These are phyloP conservation scores for Heterococcus sp. DNA, from an alignment of 108 stramenopile genomes.

Conservation along the genomic window DNA sequence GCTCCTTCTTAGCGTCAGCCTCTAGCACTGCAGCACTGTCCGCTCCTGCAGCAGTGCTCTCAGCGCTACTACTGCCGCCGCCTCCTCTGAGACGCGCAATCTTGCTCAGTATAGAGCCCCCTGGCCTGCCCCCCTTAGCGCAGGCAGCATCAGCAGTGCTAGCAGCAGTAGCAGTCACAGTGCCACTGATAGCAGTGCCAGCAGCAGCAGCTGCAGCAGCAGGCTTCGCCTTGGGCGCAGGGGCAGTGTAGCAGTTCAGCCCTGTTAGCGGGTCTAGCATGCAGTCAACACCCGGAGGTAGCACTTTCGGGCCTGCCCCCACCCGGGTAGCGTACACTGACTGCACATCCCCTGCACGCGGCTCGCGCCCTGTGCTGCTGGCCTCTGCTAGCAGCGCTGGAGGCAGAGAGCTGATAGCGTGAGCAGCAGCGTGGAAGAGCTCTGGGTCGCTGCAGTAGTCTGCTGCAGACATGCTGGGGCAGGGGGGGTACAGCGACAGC, in stretches of 20 bases:
- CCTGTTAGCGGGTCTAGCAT: neutral
- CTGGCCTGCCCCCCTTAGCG: neutral
- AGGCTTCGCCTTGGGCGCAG: neutral
- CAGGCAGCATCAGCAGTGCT: neutral
- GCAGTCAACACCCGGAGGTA: neutral
- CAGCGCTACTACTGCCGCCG: no score
- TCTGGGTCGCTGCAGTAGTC: neutral
- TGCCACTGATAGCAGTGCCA: neutral
- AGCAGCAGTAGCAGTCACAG: neutral
- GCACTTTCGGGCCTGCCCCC: neutral
- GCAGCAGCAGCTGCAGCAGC: neutral
- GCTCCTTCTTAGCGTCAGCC: no score
- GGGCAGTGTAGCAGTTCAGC: neutral
- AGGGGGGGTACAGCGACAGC: slow-evolving; percentile 16
- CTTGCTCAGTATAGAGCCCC: no score
- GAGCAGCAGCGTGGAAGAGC: no score
- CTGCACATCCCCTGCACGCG: neutral
- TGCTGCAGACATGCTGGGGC: neutral
- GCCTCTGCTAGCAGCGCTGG: no score
- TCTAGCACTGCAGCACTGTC: no score
- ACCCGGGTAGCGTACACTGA: neutral
- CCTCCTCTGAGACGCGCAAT: no score
- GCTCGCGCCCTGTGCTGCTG: neutral
- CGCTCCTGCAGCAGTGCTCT: no score
- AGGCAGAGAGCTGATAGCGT: no score